Evolutionary conservation across 164 flowering plant genomes (phyloP).

Genomic region (Akebia trifoliata): DNA sequence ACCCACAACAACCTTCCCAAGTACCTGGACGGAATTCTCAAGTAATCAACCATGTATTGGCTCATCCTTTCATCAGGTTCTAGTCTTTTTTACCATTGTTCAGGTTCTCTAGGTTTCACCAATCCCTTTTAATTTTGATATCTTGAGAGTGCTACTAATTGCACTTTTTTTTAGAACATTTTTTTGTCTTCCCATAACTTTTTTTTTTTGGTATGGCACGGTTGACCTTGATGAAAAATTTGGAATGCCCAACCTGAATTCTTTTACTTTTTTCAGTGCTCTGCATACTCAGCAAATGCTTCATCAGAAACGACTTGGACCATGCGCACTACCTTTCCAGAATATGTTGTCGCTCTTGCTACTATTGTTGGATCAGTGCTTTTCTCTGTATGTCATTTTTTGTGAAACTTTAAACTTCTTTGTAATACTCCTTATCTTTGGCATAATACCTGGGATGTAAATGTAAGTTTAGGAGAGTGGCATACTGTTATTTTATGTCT

Average conservation of each 20-base stretch:
- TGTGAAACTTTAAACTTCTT: slow-evolving; percentile 13
- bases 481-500: neutral
- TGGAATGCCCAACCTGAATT: neutral
- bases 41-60: slow-evolving; percentile 62
- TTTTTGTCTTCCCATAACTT: too few species aligned
- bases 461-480: neutral
- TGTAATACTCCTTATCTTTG: neutral
- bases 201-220: too few species aligned
- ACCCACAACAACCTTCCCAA: slow-evolving; percentile 49
- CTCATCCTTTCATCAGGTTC: slow-evolving; percentile 48
- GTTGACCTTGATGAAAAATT: too few species aligned
- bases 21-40: slow-evolving; percentile 42
- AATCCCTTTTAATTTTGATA: neutral
- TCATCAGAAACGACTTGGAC: slow-evolving; percentile 91
- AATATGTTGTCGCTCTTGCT: slow-evolving; percentile 97
- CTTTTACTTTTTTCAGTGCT: slow-evolving; percentile 44
- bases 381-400: slow-evolving; percentile 54
- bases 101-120: neutral
- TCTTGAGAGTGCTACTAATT: too few species aligned
- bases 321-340: slow-evolving; percentile 90
- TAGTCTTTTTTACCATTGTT: neutral
- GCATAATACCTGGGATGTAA: neutral
- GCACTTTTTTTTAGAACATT: too few species aligned
- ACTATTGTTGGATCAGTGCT: slow-evolving; percentile 95
- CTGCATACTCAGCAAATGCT: slow-evolving; percentile 69